Evolutionary conservation across 768 basidiomycete genomes (phyloP), one percentile per base, ranked within the genome.

Genomic region (Boletus sp.): DNA sequence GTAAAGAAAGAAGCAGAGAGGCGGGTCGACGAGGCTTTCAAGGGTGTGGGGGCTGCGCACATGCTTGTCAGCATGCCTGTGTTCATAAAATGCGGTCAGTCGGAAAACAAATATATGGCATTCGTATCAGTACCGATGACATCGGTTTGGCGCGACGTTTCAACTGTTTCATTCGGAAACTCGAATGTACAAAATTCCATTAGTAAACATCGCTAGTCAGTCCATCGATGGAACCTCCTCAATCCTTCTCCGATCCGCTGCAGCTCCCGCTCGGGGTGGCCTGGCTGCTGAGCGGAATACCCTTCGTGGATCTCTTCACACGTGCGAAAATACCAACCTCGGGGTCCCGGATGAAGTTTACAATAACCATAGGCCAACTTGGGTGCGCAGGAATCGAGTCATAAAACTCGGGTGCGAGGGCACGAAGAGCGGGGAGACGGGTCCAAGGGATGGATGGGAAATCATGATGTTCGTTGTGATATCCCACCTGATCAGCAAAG

Each of bases 381-480:
- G 87, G 83, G 65, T 99, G 97, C 0, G 85, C 80, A 0, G 95
- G 93, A 25, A 98, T 78, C 5, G 75, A 81, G 60, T 93, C 90
- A 73, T 99, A 99, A 68, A 88, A 94, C 70, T 98, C 96, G 4
- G 87, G 88, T 7, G 94, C 96, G 29, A 97, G 79, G 2, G 79
- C 79, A 30, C 86, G 84, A 21, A 99, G 83, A 6, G 82, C 81
- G 2, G 94, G 91, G 0, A 98, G 80, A 23, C 90, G 84, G 17
- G 95, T 98, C 97, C 97, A 99, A 1, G 97, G 82, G 1, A 99
- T 73, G 13, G 93, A 93, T 8, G 97, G 95, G 73, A 99, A 98
- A 73, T 99, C 97, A 73, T 99, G 97, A 72, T 99, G 97, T 65
- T 98, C 97, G 71, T 99, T 98, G 70, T 99, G 97, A 68, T 98